A percentile compares a stretch with the other conserved stretches of the same genome.
phyloP scores from a whole-genome alignment of 2,329 filamentous ascomycete genomes.

The Thelonectria olida region DNA sequence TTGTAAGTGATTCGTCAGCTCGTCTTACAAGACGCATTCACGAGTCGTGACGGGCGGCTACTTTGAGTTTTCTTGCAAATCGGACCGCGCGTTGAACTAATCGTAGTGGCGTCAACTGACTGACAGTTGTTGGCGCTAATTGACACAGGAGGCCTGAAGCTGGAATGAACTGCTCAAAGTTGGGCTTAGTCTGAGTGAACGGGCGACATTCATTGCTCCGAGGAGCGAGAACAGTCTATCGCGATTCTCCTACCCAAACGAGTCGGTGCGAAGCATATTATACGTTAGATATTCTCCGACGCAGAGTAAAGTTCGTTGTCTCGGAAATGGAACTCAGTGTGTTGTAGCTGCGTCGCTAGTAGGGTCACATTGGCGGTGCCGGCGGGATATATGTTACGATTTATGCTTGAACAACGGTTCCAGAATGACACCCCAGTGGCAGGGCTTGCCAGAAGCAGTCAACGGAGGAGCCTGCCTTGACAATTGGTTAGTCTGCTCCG shows the following conservation, averaged over 20 bases:
- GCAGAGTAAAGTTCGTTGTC: neutral
- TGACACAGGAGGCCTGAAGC: neutral
- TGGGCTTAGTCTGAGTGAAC: no score
- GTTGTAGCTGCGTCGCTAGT: no score
- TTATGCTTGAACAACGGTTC: no score
- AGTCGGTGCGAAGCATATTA: no score
- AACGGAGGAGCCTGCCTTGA: no score
- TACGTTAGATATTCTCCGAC: neutral
- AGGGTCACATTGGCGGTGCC: neutral
- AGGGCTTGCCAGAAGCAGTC: neutral
- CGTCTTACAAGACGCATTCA: neutral
- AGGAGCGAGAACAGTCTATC: neutral
- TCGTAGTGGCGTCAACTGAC: neutral
- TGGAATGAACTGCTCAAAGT: neutral
- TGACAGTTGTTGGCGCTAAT: neutral
- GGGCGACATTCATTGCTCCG: no score
- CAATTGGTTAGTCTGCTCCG: no score
- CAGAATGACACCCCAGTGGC: no score
- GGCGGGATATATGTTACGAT: no score
- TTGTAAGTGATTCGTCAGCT: neutral
- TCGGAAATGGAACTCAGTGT: neutral
- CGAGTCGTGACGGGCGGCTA: neutral
- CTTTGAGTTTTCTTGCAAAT: neutral
- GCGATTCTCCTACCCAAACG: neutral
- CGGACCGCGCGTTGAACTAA: neutral